Percentiles rank a stretch among this genome's conserved stretches.
Evolutionary conservation across 2,329 filamentous ascomycete species (phyloP).

Genomic region (Knufia petricola): DNA sequence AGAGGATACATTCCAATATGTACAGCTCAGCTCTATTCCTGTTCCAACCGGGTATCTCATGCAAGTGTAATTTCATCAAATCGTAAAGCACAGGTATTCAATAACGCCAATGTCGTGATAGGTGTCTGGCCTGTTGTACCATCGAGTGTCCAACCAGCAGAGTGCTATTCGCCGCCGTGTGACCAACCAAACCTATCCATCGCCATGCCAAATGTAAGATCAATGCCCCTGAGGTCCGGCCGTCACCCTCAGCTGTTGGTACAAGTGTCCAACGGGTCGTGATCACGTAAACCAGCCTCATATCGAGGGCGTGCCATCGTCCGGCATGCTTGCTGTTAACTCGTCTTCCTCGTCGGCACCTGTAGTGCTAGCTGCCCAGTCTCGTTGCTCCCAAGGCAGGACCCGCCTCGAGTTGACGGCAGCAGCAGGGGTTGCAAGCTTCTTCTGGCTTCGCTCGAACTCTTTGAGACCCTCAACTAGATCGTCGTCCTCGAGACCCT

Average conservation of each 20-base stretch:
- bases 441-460: slow-evolving; percentile 3
- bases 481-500: slow-evolving; percentile 6
- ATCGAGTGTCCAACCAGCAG: too few relatives aligned
- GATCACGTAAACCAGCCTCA: not conserved
- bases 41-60: slow-evolving; percentile 10
- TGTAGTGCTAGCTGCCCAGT: not conserved
- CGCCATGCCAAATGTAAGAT: not conserved
- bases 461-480: slow-evolving; percentile 3
- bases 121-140: too few relatives aligned
- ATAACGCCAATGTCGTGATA: not conserved
- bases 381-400: slow-evolving; percentile 4
- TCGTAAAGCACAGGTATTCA: slow-evolving; percentile 3
- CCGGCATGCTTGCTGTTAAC: not conserved
- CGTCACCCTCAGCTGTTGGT: not conserved
- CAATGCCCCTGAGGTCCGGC: not conserved
- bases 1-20: not conserved
- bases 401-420: not conserved
- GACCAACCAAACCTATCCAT: not conserved
- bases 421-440: not conserved
- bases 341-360: not conserved
- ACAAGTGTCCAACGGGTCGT: not conserved
- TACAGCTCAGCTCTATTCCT: not conserved
- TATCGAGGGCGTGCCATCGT: not conserved
- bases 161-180: too few relatives aligned
- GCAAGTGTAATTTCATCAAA: slow-evolving; percentile 7